Base-by-base conservation (phyloP, 352 stramenopile genomes). In the Globisporangium polare region DNA sequence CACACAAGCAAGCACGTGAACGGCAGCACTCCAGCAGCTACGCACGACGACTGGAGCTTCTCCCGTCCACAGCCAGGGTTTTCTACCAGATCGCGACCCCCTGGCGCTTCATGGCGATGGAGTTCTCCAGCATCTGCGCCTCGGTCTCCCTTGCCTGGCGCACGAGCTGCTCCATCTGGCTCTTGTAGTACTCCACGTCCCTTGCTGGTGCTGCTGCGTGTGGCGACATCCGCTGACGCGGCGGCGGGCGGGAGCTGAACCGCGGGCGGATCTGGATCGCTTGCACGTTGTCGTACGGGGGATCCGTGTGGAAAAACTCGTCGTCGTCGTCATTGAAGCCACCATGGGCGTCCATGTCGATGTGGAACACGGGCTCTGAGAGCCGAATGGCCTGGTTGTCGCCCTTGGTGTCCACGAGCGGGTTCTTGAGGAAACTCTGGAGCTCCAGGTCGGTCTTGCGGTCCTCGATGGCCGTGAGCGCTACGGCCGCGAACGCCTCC, bases 91-190 rank as follows among this genome's bases (percentile, higher is more conserved):
- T 69, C 45, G 77, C 68, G 51, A 85, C 69, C 1, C 70, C 65
- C 20, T 80, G 73, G 20, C 67, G 75, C 50, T 83, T 67, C 68
- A 86, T 86, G 52, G 73, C 58, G 29, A 81, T 56, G 46, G 70
- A 73, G 61, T 81, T 88, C 63, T 90, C 78, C 29, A 85, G 62
- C 68, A 90, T 63, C 49, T 90, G 74, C 35, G 72, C 76, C 60
- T 93, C 81, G 8, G 81, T 91, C 47, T 87, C 68, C 54, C 87
- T 75, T n/a, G 83, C 81, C 42, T 89, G 78, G 17, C 62, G 71
- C 57, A 91, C 79, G 6, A 93, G 74, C 37, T 88, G 72, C 65
- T 83, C 68, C 78, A 91, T 89, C 60, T 88, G 84, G 31, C 60
- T 67, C 55, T 78, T 80, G 64, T 82, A 86, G 45, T 75, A 87